These are phyloP conservation scores for Microcera coccophila DNA, from an alignment of 2,329 filamentous ascomycete species.

Conservation along the genomic window DNA sequence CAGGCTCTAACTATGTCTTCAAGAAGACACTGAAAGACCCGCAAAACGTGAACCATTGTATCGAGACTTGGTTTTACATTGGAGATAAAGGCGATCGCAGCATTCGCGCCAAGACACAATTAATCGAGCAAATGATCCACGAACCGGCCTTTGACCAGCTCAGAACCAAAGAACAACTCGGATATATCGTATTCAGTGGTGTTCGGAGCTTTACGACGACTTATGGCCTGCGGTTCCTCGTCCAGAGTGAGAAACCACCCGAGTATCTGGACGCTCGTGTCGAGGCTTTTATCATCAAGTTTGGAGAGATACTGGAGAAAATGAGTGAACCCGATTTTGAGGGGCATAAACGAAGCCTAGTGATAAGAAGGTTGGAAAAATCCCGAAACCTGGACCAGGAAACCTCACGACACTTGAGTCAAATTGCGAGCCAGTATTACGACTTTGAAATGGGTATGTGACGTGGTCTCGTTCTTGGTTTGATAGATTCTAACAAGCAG, in stretches of 20 bases:
- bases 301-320: constrained; percentile 60
- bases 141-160: constrained; percentile 94
- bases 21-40: constrained; percentile 77
- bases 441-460: constrained; percentile 80
- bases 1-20: constrained; percentile 80
- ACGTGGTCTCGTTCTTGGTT: background rate
- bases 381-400: constrained; percentile 89
- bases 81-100: constrained; percentile 65
- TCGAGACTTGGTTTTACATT: constrained; percentile 72
- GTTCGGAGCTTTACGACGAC: constrained; percentile 68
- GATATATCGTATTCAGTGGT: constrained; percentile 91
- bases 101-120: constrained; percentile 69
- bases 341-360: constrained; percentile 81
- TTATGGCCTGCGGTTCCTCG: constrained; percentile 81
- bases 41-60: constrained; percentile 83
- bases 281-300: constrained; percentile 72
- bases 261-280: constrained; percentile 84
- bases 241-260: constrained; percentile 86
- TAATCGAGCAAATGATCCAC: constrained; percentile 85
- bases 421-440: constrained; percentile 81
- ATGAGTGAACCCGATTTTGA: constrained; percentile 87
- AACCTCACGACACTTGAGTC: constrained; percentile 75
- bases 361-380: constrained; percentile 84
- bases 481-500: constrained; percentile 15
- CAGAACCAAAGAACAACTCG: constrained; percentile 93